Evolutionary conservation across 2,329 filamentous ascomycete genomes (phyloP).

Genomic region (Alternaria infectoria): DNA sequence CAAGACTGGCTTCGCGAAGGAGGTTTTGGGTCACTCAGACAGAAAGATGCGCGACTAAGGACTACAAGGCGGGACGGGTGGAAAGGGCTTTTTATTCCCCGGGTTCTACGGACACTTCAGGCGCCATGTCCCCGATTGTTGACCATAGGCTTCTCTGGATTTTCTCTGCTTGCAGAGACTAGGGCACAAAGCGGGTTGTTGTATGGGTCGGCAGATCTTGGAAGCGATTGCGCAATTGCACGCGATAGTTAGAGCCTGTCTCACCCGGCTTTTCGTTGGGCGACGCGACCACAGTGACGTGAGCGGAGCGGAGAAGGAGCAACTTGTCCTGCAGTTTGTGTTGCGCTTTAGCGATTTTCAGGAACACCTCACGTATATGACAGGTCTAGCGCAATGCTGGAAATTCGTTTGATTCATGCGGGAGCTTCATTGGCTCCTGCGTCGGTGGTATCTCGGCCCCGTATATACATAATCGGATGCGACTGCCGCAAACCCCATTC

Average conservation of each 20-base stretch:
- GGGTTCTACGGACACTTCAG: constrained; percentile 1
- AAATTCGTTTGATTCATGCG: constrained; percentile 14
- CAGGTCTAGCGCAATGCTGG: background rate
- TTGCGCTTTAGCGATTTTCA: constrained; percentile 1
- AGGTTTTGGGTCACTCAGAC: constrained; percentile 2
- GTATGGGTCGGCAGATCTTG: constrained; percentile 43
- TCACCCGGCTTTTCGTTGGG: constrained; percentile 6
- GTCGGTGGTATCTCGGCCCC: constrained; percentile 34
- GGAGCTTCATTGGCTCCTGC: constrained; percentile 18
- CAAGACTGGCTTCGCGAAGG: background rate
- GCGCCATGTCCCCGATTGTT: constrained; percentile 10
- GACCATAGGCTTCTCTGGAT: constrained; percentile 10
- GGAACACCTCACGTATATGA: constrained; percentile 2
- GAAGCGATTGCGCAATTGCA: constrained; percentile 49
- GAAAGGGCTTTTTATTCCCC: constrained; percentile 18
- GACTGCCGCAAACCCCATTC: constrained; percentile 7
- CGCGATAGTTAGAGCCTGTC: constrained; percentile 33
- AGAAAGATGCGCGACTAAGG: constrained; percentile 10
- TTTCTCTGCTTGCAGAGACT: constrained; percentile 24
- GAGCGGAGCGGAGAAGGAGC: constrained; percentile 9
- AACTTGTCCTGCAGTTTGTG: background rate
- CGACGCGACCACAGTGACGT: constrained; percentile 10
- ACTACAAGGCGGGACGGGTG: constrained; percentile 5
- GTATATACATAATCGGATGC: constrained; percentile 15
- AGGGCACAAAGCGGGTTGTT: constrained; percentile 24